Percentiles rank a stretch among this genome's conserved stretches.
Conservation (phyloP, 768 basidiomycete genomes). For the Auricularia auricula-judae region DNA sequence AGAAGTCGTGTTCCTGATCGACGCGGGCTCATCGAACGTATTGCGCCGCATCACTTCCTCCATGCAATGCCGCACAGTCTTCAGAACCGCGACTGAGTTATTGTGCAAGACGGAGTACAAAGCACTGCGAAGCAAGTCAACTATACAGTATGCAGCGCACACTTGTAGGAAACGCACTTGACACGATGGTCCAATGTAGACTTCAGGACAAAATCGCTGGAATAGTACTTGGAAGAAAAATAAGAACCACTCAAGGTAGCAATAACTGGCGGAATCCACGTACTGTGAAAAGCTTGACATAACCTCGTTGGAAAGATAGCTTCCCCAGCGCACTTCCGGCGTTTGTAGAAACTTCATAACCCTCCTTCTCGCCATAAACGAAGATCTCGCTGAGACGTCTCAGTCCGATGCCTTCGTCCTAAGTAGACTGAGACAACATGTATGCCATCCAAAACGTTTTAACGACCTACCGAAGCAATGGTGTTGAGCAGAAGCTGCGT, state of each 20-base stretch:
- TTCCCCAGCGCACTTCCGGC: conserved; percentile 23
- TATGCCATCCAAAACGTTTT: background rate
- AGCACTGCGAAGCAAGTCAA: conserved; percentile 19
- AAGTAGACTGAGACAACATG: background rate
- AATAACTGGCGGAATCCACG: background rate
- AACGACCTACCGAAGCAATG: conserved; percentile 26
- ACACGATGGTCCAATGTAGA: conserved; percentile 39
- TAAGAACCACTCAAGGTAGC: conserved; percentile 1
- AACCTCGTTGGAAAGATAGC: conserved; percentile 51
- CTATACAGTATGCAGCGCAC: background rate
- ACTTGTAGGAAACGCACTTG: conserved; percentile 29
- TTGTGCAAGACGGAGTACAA: conserved; percentile 36
- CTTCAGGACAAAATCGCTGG: conserved; percentile 48
- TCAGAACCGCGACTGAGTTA: conserved; percentile 32
- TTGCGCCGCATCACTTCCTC: conserved; percentile 16
- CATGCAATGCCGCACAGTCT: conserved; percentile 31
- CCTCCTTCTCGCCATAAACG: conserved; percentile 14
- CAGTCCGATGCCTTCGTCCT: conserved; percentile 35
- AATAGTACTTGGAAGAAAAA: conserved; percentile 33
- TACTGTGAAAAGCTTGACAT: conserved; percentile 44
- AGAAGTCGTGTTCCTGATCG: background rate
- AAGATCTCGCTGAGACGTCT: conserved; percentile 40
- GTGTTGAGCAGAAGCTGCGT: conserved; percentile 28
- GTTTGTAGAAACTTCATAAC: conserved; percentile 28
- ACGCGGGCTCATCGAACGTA: conserved; percentile 23